A percentile compares a stretch with the other conserved stretches of the same genome.
phyloP scores from a whole-genome alignment of 495 filamentous ascomycete genomes.

The Thozetella sp. region DNA sequence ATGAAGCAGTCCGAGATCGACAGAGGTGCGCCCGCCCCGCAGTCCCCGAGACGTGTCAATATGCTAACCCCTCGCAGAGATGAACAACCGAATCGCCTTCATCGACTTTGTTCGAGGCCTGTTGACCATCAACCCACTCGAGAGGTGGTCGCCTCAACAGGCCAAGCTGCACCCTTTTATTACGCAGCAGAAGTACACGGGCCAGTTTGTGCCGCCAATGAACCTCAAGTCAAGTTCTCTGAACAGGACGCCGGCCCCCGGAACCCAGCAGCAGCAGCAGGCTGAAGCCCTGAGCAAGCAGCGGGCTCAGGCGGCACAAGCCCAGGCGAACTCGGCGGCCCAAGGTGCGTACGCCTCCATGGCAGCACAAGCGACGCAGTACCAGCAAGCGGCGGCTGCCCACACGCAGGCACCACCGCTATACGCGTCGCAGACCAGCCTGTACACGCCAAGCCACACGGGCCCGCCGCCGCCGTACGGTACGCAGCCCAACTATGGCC shows the following conservation, averaged over 20 bases:
- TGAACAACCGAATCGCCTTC: constrained; percentile 97
- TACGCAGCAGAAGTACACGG: constrained; percentile 96
- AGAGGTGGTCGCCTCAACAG: constrained; percentile 97
- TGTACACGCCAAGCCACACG: constrained; percentile 70
- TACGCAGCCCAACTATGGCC: constrained; percentile 72
- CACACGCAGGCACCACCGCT: constrained; percentile 57
- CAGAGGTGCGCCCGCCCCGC: constrained; percentile 64
- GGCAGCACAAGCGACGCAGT: constrained; percentile 33
- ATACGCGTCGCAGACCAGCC: constrained; percentile 65
- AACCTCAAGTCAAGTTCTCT: constrained; percentile 84
- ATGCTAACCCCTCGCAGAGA: constrained; percentile 62
- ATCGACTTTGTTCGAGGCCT: constrained; percentile 99
- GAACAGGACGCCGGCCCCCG: constrained; percentile 86
- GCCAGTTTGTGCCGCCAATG: constrained; percentile 96
- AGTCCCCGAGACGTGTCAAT: background rate
- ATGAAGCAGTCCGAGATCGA: constrained; percentile 99
- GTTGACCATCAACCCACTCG: constrained; percentile 91
- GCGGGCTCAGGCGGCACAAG: constrained; percentile 71
- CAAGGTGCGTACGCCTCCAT: constrained; percentile 48
- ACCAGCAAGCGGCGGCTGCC: constrained; percentile 36
- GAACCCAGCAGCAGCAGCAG: constrained; percentile 96
- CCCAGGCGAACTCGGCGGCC: constrained; percentile 56
- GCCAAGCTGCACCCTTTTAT: constrained; percentile 98
- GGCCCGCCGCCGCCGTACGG: constrained; percentile 87
- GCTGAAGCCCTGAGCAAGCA: constrained; percentile 91